phyloP scores from a whole-genome alignment of 257 asterid genomes.

The Prunella vulgaris region DNA sequence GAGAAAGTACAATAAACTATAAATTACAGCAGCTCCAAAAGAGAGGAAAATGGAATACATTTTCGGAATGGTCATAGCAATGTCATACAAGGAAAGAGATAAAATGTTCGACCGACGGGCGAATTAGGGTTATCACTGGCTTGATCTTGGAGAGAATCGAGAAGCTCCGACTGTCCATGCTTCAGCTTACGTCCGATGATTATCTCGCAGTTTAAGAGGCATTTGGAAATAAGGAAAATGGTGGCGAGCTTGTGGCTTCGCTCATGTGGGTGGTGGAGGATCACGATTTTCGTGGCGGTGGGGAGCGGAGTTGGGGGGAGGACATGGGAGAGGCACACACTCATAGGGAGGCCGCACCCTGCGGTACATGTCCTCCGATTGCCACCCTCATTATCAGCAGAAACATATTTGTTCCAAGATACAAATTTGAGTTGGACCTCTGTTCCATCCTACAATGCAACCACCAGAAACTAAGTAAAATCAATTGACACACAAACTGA shows the following conservation, averaged over 20 bases:
- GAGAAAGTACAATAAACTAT: slow-evolving; percentile 11
- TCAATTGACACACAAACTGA: too few relatives aligned
- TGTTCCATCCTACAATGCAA: too few relatives aligned
- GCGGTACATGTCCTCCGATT: slow-evolving; percentile 47
- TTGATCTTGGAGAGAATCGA: slow-evolving; percentile 56
- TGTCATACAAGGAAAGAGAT: slow-evolving; percentile 70
- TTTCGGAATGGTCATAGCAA: neutral
- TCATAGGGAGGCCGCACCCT: slow-evolving; percentile 70
- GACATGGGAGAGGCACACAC: slow-evolving; percentile 65
- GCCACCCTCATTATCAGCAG: too few relatives aligned
- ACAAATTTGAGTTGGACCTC: too few relatives aligned
- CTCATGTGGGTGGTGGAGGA: slow-evolving; percentile 96
- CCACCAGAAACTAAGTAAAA: too few relatives aligned
- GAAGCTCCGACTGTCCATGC: slow-evolving; percentile 62
- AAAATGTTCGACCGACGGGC: slow-evolving; percentile 44
- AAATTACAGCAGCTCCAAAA: neutral
- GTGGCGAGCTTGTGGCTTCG: slow-evolving; percentile 97
- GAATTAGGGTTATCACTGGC: slow-evolving; percentile 37
- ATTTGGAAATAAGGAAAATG: slow-evolving; percentile 71
- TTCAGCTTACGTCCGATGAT: slow-evolving; percentile 69
- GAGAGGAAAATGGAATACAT: too few relatives aligned
- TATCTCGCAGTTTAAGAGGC: slow-evolving; percentile 66
- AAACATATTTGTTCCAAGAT: too few relatives aligned
- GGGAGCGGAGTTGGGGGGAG: slow-evolving; percentile 55
- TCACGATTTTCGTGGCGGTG: slow-evolving; percentile 52